Conservation (phyloP, 768 basidiomycete genomes). For the Megacollybia marginata region DNA sequence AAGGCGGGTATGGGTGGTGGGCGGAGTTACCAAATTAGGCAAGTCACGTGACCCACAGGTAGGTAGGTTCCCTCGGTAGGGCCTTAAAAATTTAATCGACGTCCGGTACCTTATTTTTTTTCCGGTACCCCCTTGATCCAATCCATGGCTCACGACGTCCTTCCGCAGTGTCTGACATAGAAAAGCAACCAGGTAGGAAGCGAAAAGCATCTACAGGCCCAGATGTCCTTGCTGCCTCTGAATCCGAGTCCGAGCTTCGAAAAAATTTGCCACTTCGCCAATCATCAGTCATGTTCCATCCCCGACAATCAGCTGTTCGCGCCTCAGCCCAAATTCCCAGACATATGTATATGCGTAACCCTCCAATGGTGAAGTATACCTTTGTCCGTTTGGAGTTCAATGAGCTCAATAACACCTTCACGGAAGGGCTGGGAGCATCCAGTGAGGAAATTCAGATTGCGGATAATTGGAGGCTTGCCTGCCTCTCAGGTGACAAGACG, state of each 20-base stretch:
- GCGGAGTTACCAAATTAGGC: no score
- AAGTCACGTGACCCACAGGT: no score
- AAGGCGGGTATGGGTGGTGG: no score
- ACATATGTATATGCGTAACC: background rate
- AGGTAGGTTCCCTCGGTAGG: no score
- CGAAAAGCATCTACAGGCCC: background rate
- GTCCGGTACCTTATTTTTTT: no score
- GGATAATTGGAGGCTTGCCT: background rate
- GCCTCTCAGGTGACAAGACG: background rate
- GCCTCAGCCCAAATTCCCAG: background rate
- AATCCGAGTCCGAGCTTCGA: background rate
- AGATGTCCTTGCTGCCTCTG: background rate
- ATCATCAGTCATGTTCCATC: background rate
- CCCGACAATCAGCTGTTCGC: background rate
- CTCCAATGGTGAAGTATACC: background rate
- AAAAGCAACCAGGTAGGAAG: background rate
- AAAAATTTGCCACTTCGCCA: background rate
- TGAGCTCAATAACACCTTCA: background rate
- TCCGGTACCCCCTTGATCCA: no score
- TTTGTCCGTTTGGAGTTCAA: background rate
- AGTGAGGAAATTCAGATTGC: background rate
- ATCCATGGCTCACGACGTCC: no score
- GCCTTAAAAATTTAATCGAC: no score
- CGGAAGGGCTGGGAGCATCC: background rate
- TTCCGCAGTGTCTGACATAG: no score